Conservation (phyloP, 1,284 basidiomycete genomes). For the Ceratobasidium sp. region DNA sequence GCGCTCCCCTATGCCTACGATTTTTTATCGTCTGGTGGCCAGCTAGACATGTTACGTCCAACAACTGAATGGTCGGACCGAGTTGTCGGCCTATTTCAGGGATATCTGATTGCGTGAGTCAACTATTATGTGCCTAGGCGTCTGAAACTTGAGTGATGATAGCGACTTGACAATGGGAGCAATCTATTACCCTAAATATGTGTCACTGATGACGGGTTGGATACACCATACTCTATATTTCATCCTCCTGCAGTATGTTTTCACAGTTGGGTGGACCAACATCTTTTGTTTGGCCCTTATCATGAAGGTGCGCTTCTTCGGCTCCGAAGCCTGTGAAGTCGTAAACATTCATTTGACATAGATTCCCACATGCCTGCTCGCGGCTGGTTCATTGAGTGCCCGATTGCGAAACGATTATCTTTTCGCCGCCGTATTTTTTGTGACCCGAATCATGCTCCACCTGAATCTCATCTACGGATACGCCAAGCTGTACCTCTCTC, state of each 20-base stretch:
- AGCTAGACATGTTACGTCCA: slow-evolving; percentile 47
- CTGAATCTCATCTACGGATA: slow-evolving; percentile 53
- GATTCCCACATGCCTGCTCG: slow-evolving; percentile 66
- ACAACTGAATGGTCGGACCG: slow-evolving; percentile 46
- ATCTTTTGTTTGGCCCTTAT: slow-evolving; percentile 58
- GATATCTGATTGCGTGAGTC: slow-evolving; percentile 56
- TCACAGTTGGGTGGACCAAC: slow-evolving; percentile 54
- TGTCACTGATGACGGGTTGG: slow-evolving; percentile 65
- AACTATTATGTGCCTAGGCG: neutral
- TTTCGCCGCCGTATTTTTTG: slow-evolving; percentile 62
- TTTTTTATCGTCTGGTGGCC: slow-evolving; percentile 52
- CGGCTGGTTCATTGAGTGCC: slow-evolving; percentile 58
- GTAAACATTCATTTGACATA: slow-evolving; percentile 50
- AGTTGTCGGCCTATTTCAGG: slow-evolving; percentile 57
- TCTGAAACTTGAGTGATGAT: neutral
- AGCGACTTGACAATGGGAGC: slow-evolving; percentile 54
- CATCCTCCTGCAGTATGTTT: slow-evolving; percentile 56
- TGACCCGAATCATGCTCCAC: slow-evolving; percentile 62
- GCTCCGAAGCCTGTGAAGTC: slow-evolving; percentile 48
- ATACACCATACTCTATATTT: slow-evolving; percentile 65
- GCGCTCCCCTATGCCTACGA: slow-evolving; percentile 59
- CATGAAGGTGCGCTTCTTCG: slow-evolving; percentile 62
- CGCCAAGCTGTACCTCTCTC: slow-evolving; percentile 49
- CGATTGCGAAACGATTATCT: slow-evolving; percentile 57
- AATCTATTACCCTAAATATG: slow-evolving; percentile 54